These are phyloP conservation scores for Urtica urens DNA, from an alignment of 306 rosid species.

Conservation along the genomic window DNA sequence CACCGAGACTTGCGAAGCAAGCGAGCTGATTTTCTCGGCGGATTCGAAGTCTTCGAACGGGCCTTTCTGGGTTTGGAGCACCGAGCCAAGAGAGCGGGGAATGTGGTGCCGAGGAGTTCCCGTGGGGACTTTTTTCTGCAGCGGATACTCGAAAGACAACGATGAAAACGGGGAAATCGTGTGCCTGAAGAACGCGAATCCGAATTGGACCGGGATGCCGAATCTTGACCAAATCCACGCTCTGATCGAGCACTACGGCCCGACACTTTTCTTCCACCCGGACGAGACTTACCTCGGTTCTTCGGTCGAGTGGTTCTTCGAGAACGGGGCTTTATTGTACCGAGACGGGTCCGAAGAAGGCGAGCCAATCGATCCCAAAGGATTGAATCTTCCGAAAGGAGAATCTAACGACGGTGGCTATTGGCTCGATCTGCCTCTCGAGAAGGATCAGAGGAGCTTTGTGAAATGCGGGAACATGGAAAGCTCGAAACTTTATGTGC, in stretches of 20 bases:
- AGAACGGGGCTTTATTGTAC: conserved; percentile 46
- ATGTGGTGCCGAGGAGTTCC: conserved; percentile 50
- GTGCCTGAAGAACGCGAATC: conserved; percentile 39
- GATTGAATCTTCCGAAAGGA: conserved; percentile 54
- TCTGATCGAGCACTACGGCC: conserved; percentile 45
- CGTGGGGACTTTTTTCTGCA: conserved; percentile 70
- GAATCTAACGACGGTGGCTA: conserved; percentile 45
- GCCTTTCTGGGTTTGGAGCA: conserved; percentile 52
- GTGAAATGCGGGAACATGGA: conserved; percentile 48
- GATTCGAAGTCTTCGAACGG: conserved; percentile 31
- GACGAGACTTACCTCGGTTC: conserved; percentile 45
- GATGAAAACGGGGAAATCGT: conserved; percentile 26
- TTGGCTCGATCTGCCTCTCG: conserved; percentile 66
- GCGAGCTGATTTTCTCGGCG: conserved; percentile 24
- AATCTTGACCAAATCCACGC: conserved; percentile 42
- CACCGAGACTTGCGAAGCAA: conserved; percentile 64
- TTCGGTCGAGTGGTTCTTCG: conserved; percentile 54
- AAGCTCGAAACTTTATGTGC: conserved; percentile 66
- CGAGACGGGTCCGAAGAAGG: conserved; percentile 28
- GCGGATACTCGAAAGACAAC: conserved; percentile 31
- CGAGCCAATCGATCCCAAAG: conserved; percentile 35
- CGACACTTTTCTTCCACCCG: conserved; percentile 61
- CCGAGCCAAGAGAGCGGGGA: conserved; percentile 62
- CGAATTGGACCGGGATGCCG: conserved; percentile 39
- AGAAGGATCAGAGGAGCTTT: conserved; percentile 25